Evolutionary conservation across 148 eudicot genomes (phyloP).

Genomic region (Salicornia ramosissima): DNA sequence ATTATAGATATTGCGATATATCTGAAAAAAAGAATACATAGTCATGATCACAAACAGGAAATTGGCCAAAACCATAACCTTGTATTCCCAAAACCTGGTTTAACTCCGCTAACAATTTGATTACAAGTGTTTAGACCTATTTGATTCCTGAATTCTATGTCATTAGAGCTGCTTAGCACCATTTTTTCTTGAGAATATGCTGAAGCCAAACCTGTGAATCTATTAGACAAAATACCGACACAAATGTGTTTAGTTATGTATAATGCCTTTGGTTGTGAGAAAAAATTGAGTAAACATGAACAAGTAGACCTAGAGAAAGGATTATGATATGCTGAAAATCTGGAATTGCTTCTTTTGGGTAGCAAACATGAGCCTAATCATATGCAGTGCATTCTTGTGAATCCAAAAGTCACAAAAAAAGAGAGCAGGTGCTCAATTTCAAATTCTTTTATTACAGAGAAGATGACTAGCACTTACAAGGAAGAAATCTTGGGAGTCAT

Average conservation of each 20-base stretch:
- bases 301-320: background rate
- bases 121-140: background rate
- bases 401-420: background rate
- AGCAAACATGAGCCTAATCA: slow-evolving; percentile 8
- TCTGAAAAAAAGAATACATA: background rate
- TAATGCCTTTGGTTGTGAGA: background rate
- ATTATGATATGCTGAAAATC: background rate
- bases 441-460: background rate
- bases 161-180: background rate
- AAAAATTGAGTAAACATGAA: background rate
- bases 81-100: background rate
- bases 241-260: background rate
- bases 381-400: background rate
- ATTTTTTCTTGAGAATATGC: background rate
- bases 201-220: background rate
- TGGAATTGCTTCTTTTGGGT: background rate
- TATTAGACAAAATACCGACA: background rate
- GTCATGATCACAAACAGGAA: background rate
- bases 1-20: too few relatives aligned
- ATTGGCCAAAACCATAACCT: background rate
- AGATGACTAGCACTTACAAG: slow-evolving; percentile 56
- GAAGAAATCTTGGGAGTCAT: slow-evolving; percentile 89
- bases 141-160: background rate
- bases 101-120: background rate
- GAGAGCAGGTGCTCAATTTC: background rate